Base-by-base conservation (phyloP, 805 yeast genomes). In the Blastobotrys robertii region DNA sequence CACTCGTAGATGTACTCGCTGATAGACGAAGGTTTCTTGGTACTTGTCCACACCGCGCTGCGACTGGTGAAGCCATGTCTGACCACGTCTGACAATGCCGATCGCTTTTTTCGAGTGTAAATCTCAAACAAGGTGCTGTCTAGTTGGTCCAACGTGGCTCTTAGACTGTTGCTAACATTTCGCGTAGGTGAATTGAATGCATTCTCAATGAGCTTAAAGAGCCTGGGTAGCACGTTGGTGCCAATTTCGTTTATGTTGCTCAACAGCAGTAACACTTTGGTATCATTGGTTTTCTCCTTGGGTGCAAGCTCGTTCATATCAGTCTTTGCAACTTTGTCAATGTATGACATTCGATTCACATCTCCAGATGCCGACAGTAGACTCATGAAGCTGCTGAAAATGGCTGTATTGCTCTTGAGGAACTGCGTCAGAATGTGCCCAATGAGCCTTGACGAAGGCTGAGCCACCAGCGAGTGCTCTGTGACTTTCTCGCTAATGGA, bases 91-190 rank as follows among this genome's bases (percentile, higher is more conserved):
- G 65, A 62, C 34, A 73, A 44, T 42, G 60, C 50, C 10, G 64
- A 51, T 49, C 75, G 68, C 57, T 76, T 71, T 39, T 69, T 71
- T 4, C 69, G 66, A 39, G 76, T 61, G 50, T 71, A 80, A 14
- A 71, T 69, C 10, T 70, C 72, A 50, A 79, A 77, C 4, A 81
- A 64, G 1, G 73, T 70, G 9, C 64, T 57, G 47, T 78, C 82
- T 57, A 74, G 64, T 42, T 68, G 67, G 13, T 67, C 69, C 42
- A 78, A 51, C 3, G 69, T 59, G 6, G 63, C 57, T 44, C 67
- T 70, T 1, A 79, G 56, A n/a, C 70, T 68, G 22, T 72, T 50
- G 11, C 70, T 63, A 19, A 68, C 64, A 5, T 66, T 64, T 5
- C 67, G 60, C 22, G 74, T 50, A 8, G 67, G 64, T 13, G 73